Percentiles rank a stretch among this genome's conserved stretches.
Conservation (phyloP, 2,329 filamentous ascomycete species). For the Diplodia sapinea region DNA sequence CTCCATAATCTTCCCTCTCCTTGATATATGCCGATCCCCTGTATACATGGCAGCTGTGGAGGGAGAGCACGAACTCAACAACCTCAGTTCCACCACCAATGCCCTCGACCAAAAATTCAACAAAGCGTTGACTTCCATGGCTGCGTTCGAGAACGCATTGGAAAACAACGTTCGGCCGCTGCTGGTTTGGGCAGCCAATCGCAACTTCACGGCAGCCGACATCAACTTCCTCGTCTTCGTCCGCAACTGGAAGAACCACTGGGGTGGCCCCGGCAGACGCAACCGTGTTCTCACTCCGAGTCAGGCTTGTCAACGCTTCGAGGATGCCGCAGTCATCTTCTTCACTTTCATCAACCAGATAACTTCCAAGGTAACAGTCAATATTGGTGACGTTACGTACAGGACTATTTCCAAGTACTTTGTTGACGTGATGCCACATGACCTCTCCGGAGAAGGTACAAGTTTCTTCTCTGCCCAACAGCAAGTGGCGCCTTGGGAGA, state of each 20-base stretch:
- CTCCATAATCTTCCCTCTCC: constrained; percentile 67
- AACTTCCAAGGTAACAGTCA: constrained; percentile 70
- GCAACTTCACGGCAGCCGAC: constrained; percentile 74
- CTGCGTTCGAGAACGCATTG: constrained; percentile 66
- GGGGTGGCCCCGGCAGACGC: constrained; percentile 35
- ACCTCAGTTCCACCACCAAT: background rate
- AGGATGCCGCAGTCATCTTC: constrained; percentile 66
- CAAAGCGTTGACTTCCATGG: constrained; percentile 52
- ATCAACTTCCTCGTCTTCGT: constrained; percentile 69
- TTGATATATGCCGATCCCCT: constrained; percentile 57
- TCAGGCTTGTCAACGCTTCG: constrained; percentile 55
- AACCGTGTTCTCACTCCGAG: constrained; percentile 32
- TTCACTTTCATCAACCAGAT: constrained; percentile 64
- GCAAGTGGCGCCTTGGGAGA: constrained; percentile 26
- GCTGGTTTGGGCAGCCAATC: constrained; percentile 67
- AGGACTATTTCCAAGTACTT: constrained; percentile 25
- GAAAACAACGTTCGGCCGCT: constrained; percentile 64
- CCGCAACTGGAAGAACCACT: constrained; percentile 60
- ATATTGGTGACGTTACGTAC: constrained; percentile 55
- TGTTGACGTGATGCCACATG: background rate
- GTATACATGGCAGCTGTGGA: constrained; percentile 33
- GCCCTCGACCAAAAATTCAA: background rate
- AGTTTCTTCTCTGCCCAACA: constrained; percentile 13
- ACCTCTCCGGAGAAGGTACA: background rate
- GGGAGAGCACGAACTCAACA: background rate